phyloP scores from a whole-genome alignment of 2,329 filamentous ascomycete genomes.

The Cryphonectria nitschkei region DNA sequence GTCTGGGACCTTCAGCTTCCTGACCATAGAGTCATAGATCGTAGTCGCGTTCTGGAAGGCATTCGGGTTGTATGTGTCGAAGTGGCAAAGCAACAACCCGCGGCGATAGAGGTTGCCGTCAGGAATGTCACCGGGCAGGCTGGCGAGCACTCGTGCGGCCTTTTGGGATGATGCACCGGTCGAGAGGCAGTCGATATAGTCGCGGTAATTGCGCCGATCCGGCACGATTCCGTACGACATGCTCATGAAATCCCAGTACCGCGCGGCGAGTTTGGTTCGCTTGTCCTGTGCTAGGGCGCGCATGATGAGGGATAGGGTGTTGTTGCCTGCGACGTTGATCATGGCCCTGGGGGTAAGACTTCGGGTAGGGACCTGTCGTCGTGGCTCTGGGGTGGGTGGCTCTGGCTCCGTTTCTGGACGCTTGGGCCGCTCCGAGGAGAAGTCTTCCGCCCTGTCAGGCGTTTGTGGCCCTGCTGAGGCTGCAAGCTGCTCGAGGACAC shows the following conservation, averaged over 20 bases:
- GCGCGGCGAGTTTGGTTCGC: conserved; percentile 63
- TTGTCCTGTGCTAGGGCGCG: conserved; percentile 64
- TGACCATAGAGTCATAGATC: conserved; percentile 68
- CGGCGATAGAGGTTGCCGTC: conserved; percentile 65
- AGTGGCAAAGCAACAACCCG: conserved; percentile 73
- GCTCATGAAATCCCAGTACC: conserved; percentile 80
- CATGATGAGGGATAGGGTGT: conserved; percentile 71
- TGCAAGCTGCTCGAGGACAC: conserved; percentile 12
- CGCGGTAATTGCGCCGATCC: conserved; percentile 71
- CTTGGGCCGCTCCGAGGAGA: conserved; percentile 8
- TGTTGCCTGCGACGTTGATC: conserved; percentile 42
- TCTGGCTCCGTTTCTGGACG: neutral
- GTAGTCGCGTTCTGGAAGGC: conserved; percentile 66
- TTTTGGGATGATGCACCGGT: conserved; percentile 67
- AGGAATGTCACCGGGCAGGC: conserved; percentile 52
- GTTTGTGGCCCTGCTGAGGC: neutral
- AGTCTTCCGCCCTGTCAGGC: conserved; percentile 12
- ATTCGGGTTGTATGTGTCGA: conserved; percentile 76
- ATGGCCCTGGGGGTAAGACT: conserved; percentile 1
- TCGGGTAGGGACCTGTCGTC: neutral
- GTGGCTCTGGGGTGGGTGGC: neutral
- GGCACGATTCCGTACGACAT: conserved; percentile 65
- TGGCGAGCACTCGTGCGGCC: conserved; percentile 60
- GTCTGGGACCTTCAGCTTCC: conserved; percentile 51
- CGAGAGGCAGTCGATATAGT: conserved; percentile 70